These are phyloP conservation scores for Phytophthora pseudosyringae DNA, from an alignment of 352 stramenopile genomes.

Conservation along the genomic window DNA sequence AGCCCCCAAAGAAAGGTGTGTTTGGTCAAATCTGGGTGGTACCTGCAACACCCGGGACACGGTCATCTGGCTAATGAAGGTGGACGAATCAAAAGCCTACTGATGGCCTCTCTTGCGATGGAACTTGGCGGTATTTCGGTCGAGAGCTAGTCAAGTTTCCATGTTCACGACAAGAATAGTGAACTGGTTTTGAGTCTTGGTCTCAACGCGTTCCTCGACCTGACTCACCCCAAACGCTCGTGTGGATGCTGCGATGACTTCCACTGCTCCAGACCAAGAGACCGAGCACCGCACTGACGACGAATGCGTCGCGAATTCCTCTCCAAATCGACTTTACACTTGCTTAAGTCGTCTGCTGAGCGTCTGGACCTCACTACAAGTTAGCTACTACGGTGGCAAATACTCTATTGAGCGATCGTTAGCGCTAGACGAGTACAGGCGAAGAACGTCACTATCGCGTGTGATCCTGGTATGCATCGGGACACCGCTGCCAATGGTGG, in stretches of 20 bases:
- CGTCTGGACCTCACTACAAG: conserved; percentile 22
- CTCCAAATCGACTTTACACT: background rate
- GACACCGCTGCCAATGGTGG: conserved; percentile 18
- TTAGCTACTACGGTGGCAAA: conserved; percentile 26
- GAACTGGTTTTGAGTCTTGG: background rate
- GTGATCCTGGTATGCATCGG: conserved; percentile 19
- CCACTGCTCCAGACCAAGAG: background rate
- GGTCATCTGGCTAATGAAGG: background rate
- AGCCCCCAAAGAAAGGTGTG: too few relatives aligned
- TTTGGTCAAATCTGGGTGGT: too few relatives aligned
- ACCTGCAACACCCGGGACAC: too few relatives aligned
- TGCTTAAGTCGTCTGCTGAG: background rate
- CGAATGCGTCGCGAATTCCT: background rate
- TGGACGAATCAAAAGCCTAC: too few relatives aligned
- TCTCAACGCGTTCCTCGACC: too few relatives aligned
- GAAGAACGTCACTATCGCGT: conserved; percentile 13
- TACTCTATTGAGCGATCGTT: conserved; percentile 27
- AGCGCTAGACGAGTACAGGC: conserved; percentile 16
- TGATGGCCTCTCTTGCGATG: too few relatives aligned
- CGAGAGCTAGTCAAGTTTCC: too few relatives aligned
- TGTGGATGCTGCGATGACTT: background rate
- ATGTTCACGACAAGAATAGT: background rate
- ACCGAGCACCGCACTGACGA: background rate
- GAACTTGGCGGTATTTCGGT: background rate
- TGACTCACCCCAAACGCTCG: too few relatives aligned